Percentiles rank a stretch among this genome's conserved stretches.
Conservation (phyloP, 352 stramenopile genomes). For the Phytophthora multivora region DNA sequence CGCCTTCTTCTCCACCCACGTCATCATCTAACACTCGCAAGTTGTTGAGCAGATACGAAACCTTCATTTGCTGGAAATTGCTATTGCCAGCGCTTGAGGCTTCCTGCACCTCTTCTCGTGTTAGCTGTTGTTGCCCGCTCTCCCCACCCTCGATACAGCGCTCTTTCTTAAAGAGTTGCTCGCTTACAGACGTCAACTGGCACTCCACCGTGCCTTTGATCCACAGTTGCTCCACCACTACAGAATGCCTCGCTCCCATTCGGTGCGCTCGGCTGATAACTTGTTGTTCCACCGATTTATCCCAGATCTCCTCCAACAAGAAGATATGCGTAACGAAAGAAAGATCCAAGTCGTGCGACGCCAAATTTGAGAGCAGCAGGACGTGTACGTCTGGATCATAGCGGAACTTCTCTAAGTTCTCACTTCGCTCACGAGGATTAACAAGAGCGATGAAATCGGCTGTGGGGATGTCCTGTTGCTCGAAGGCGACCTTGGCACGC, state of each 20-base stretch:
- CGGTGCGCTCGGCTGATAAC: slow-evolving; percentile 95
- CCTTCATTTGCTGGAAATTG: slow-evolving; percentile 34
- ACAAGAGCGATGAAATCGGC: slow-evolving; percentile 62
- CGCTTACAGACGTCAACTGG: slow-evolving; percentile 38
- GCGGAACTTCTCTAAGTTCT: slow-evolving; percentile 52
- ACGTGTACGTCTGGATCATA: slow-evolving; percentile 72
- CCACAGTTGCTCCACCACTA: slow-evolving; percentile 92
- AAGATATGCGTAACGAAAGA: slow-evolving; percentile 99
- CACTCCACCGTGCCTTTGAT: slow-evolving; percentile 83
- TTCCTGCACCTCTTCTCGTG: slow-evolving; percentile 26
- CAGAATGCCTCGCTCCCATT: slow-evolving; percentile 90
- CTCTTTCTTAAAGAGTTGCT: slow-evolving; percentile 14
- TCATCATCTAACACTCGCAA: slow-evolving; percentile 33
- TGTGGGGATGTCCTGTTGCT: slow-evolving; percentile 55
- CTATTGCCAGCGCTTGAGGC: slow-evolving; percentile 32
- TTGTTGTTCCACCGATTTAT: slow-evolving; percentile 94
- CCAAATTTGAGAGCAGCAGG: slow-evolving; percentile 93
- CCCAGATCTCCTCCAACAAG: slow-evolving; percentile 95
- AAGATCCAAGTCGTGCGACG: slow-evolving; percentile 94
- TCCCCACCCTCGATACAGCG: neutral
- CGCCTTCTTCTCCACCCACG: slow-evolving; percentile 30
- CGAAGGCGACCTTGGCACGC: slow-evolving; percentile 57
- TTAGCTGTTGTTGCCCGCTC: slow-evolving; percentile 11
- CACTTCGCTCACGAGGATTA: slow-evolving; percentile 35
- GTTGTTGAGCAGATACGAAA: slow-evolving; percentile 49